Evolutionary conservation across 768 basidiomycete species (phyloP).

Genomic region (Lyophyllum atratum): DNA sequence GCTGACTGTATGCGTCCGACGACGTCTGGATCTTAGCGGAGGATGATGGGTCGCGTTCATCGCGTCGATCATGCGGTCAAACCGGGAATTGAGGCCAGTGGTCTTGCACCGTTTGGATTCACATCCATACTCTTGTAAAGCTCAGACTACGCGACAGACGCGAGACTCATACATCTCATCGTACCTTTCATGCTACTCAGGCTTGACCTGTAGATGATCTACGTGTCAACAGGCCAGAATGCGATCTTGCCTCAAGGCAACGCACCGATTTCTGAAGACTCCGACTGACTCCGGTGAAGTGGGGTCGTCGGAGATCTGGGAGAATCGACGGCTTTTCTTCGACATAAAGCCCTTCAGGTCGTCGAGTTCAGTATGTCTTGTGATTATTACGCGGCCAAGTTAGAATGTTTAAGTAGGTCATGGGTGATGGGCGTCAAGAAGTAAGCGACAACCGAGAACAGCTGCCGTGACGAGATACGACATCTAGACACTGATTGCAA

Average conservation of each 20-base stretch:
- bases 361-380: background rate
- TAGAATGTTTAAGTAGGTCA: background rate
- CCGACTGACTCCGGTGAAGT: slow-evolving; percentile 13
- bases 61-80: slow-evolving; percentile 67
- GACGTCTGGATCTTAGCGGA: slow-evolving; percentile 23
- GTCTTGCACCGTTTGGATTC: slow-evolving; percentile 49
- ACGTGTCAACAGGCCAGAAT: background rate
- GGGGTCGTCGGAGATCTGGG: slow-evolving; percentile 14
- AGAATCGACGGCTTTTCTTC: slow-evolving; percentile 15
- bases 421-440: background rate
- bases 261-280: slow-evolving; percentile 21
- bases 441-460: too few species aligned
- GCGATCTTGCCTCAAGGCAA: background rate
- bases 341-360: background rate
- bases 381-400: background rate
- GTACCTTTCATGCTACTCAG: slow-evolving; percentile 6
- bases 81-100: slow-evolving; percentile 56
- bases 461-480: too few species aligned
- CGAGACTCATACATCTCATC: background rate
- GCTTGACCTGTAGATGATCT: slow-evolving; percentile 13
- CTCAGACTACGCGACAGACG: background rate
- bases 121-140: slow-evolving; percentile 1
- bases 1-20: slow-evolving; percentile 37
- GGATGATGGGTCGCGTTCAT: slow-evolving; percentile 44
- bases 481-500: too few species aligned